Base-by-base conservation (phyloP, 192 early-diverging fungal species). In the Umbelopsis vinacea region DNA sequence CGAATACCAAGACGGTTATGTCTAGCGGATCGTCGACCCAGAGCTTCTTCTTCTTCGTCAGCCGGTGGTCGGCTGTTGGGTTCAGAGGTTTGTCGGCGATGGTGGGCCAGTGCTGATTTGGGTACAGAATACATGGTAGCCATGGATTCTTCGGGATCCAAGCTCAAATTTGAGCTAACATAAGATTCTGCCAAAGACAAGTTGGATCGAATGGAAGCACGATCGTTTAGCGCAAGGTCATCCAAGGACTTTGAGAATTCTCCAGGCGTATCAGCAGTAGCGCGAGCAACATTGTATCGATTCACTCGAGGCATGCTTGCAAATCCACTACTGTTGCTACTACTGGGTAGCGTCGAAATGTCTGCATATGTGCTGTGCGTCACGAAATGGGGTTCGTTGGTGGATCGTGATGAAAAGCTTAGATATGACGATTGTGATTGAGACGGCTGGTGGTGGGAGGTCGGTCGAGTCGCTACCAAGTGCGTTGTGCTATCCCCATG, bases 361-460 rank as follows among this genome's bases (percentile, higher is more conserved):
- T 70, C 74, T 15, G 47, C 47, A 48, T 29, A 53, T 2, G 48
- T 23, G 19, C 26, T 52, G 3, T 52, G 52, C 38, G 47, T 46
- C 40, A 35, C 52, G 21, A 38, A 37, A 15, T 70, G 69, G 10
- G 69, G 57, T 8, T 63, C 57, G n/a, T 37, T 63, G 14, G 57
- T 70, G 0, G 52, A 52, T 15, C 48, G 72, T 14, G 52, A 67
- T 23, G 52, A 66, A 46, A 57, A 54, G 47, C 68, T 70, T 19
- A 75, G 60, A 52, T 67, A 75, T 17, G 74, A 75, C 6, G 74
- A 75, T n/a, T 75, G 74, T 7, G 74, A 75, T 12, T 71, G 60
- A 14, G 46, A 71, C n/a, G 55, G 68, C 22, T 71, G 57, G 45
- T 75, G 74, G 11, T 46, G 21, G 21, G 47, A 53, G 0, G n/a